Evolutionary conservation across 176 grass and related monocot genomes (phyloP).

Genomic region (Secale cereale): DNA sequence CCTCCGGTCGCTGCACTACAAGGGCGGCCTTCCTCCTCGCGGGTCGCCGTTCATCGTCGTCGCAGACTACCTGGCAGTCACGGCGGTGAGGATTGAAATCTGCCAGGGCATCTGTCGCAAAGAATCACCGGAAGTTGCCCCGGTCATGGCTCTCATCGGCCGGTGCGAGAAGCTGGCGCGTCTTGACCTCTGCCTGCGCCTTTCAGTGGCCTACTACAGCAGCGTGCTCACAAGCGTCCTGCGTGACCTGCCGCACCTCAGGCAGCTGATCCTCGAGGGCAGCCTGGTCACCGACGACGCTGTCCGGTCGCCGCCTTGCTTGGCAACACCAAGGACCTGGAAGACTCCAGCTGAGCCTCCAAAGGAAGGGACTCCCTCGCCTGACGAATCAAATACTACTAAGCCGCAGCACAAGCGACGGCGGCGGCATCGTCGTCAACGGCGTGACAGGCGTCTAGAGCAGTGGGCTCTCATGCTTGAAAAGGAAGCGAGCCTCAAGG

Average conservation of each 20-base stretch:
- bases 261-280: conserved; percentile 22
- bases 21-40: not conserved
- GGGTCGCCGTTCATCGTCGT: not conserved
- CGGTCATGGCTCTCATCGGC: not conserved
- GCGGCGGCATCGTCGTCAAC: too few species aligned
- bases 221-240: not conserved
- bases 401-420: not conserved
- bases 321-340: not conserved
- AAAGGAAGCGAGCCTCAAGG: not conserved
- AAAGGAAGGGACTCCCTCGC: not conserved
- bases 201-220: not conserved
- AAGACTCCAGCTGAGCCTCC: not conserved
- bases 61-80: not conserved
- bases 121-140: not conserved
- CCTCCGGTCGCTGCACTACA: conserved; percentile 3
- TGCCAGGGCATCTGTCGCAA: not conserved
- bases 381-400: not conserved
- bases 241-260: not conserved
- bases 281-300: not conserved
- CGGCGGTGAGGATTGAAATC: not conserved
- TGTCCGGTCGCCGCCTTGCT: not conserved
- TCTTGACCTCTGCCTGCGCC: not conserved
- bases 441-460: too few species aligned
- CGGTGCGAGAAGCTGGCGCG: not conserved
- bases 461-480: too few species aligned